Evolutionary conservation across 2,329 filamentous ascomycete species (phyloP).

Genomic region (Aspergillus sp.): DNA sequence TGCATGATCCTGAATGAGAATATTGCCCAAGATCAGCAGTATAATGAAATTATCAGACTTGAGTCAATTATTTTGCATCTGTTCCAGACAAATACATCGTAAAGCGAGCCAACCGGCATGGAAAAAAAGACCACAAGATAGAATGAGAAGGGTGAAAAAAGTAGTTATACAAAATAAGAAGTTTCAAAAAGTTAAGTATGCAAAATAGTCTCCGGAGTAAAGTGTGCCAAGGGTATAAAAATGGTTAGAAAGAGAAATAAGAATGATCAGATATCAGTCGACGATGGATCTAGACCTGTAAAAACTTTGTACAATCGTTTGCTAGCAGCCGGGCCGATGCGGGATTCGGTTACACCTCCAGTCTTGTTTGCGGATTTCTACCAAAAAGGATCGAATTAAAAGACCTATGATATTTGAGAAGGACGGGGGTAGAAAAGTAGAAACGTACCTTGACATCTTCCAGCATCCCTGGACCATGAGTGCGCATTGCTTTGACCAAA

Average conservation of each 20-base stretch:
- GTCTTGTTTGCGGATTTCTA: conserved; percentile 47
- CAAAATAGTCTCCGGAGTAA: too few species aligned
- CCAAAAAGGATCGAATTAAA: neutral
- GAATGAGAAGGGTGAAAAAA: too few species aligned
- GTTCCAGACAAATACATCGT: too few species aligned
- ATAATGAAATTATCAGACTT: too few species aligned
- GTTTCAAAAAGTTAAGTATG: too few species aligned
- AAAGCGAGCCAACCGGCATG: too few species aligned
- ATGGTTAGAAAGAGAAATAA: neutral
- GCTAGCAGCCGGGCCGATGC: conserved; percentile 45
- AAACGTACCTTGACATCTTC: conserved; percentile 50
- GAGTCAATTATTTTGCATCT: too few species aligned
- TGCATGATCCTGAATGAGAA: too few species aligned
- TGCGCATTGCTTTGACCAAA: conserved; percentile 56
- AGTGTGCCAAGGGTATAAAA: neutral
- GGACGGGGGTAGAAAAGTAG: neutral
- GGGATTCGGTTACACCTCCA: conserved; percentile 40
- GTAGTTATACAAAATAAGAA: too few species aligned
- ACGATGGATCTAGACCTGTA: conserved; percentile 40
- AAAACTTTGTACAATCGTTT: conserved; percentile 47
- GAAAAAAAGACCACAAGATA: too few species aligned
- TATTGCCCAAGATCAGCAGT: too few species aligned
- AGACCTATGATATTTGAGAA: neutral
- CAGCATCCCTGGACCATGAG: conserved; percentile 56
- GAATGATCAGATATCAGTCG: conserved; percentile 36